Conservation (phyloP, 129 eudicot species). For the Mikania micrantha region DNA sequence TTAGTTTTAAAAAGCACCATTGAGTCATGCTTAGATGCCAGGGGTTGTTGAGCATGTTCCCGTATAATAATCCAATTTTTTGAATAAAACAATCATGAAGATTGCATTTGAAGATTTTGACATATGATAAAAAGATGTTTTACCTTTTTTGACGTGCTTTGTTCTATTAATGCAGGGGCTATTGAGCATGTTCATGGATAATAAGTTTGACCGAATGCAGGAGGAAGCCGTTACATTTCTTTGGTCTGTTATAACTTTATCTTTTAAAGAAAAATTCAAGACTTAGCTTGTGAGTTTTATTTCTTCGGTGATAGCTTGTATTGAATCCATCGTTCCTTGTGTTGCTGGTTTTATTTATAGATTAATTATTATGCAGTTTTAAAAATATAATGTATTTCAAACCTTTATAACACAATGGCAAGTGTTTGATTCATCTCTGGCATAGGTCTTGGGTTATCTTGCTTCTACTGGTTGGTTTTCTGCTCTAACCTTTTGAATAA, state of each 20-base stretch:
- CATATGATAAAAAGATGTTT: background rate
- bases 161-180: conserved; percentile 21
- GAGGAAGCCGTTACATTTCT: background rate
- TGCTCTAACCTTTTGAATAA: no score
- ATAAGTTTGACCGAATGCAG: background rate
- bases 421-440: no score
- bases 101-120: no score
- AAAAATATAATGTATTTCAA: no score
- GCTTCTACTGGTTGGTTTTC: no score
- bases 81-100: no score
- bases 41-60: no score
- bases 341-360: background rate
- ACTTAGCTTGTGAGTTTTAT: conserved; percentile 5
- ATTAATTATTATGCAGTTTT: background rate
- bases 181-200: conserved; percentile 15
- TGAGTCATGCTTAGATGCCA: no score
- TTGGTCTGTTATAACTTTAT: background rate
- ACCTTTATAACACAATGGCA: no score
- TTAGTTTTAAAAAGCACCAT: no score
- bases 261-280: background rate
- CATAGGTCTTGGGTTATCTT: no score
- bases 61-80: no score
- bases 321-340: background rate
- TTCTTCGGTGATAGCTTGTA: background rate
- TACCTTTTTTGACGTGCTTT: background rate